phyloP scores from a whole-genome alignment of 208 protist genomes.

The Trypanosoma rangeli region DNA sequence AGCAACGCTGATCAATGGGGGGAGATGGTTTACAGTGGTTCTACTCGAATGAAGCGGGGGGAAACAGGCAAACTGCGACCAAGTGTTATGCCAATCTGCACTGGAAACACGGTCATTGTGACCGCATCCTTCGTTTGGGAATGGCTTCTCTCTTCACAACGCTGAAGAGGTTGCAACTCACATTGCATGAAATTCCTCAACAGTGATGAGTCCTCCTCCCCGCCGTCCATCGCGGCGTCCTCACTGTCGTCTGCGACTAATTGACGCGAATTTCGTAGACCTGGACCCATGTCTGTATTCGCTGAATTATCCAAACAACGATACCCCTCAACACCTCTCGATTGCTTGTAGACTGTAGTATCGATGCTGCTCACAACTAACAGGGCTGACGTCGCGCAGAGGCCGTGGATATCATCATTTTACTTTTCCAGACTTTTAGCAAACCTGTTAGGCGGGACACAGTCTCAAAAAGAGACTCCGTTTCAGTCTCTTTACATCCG shows the following conservation, averaged over 20 bases:
- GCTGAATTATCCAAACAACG: neutral
- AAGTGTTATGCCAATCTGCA: slow-evolving; percentile 5
- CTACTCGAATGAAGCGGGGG: neutral
- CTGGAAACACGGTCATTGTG: slow-evolving; percentile 5
- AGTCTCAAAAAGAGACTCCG: neutral
- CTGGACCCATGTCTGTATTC: neutral
- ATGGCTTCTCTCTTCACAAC: neutral
- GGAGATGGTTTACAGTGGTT: slow-evolving; percentile 6
- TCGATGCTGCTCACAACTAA: neutral
- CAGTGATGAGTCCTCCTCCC: neutral
- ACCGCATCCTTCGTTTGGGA: neutral
- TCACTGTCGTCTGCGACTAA: neutral
- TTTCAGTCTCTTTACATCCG: neutral
- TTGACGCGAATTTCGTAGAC: neutral
- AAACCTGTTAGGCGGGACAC: neutral
- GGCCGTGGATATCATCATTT: neutral
- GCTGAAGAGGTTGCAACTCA: neutral
- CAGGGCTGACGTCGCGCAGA: neutral
- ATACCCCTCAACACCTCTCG: neutral
- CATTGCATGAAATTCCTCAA: neutral
- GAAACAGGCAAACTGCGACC: slow-evolving; percentile 10
- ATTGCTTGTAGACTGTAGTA: neutral
- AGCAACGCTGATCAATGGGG: slow-evolving; percentile 7
- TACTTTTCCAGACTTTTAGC: neutral
- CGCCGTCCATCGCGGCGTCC: neutral